A percentile compares a stretch with the other conserved stretches of the same genome.
These are phyloP conservation scores for Plasmodium gaboni DNA, from an alignment of 169 alveolate genomes.

Conservation along the genomic window DNA sequence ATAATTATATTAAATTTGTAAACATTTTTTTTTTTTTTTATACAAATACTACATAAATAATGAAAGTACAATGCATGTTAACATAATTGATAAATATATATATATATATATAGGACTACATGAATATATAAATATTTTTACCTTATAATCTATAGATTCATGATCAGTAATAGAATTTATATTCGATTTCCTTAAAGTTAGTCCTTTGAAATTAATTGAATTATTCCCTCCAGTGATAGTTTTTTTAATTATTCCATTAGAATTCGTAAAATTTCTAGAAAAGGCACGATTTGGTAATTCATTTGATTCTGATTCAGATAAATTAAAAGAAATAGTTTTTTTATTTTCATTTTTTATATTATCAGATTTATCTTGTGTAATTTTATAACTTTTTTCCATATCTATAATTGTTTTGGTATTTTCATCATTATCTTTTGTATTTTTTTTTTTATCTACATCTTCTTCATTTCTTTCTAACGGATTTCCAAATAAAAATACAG, in stretches of 20 bases:
- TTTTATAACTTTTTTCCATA: slow-evolving; percentile 5
- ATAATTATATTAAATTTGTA: not conserved
- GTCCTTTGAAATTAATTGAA: not conserved
- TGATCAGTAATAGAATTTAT: slow-evolving; percentile 21
- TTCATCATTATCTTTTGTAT: slow-evolving; percentile 11
- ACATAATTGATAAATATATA: not conserved
- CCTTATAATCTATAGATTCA: slow-evolving; percentile 41
- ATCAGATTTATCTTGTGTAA: slow-evolving; percentile 11
- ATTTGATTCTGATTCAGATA: slow-evolving; percentile 11
- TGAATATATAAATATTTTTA: slow-evolving; percentile 8
- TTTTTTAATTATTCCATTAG: slow-evolving; percentile 26
- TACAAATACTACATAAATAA: too few relatives aligned
- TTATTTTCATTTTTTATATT: slow-evolving; percentile 9
- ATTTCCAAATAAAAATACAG: slow-evolving; percentile 71
- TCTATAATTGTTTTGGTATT: slow-evolving; percentile 3
- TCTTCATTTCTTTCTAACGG: slow-evolving; percentile 76
- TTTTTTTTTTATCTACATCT: slow-evolving; percentile 21
- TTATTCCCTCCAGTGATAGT: slow-evolving; percentile 13
- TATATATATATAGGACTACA: not conserved
- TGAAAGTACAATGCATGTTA: too few relatives aligned
- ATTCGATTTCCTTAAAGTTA: slow-evolving; percentile 38
- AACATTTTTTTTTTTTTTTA: too few relatives aligned
- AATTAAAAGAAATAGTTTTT: slow-evolving; percentile 13
- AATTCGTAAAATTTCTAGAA: slow-evolving; percentile 25
- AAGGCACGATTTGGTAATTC: slow-evolving; percentile 2